phyloP scores from a whole-genome alignment of 148 eudicot species.

The Amaranthus hypochondriacus region DNA sequence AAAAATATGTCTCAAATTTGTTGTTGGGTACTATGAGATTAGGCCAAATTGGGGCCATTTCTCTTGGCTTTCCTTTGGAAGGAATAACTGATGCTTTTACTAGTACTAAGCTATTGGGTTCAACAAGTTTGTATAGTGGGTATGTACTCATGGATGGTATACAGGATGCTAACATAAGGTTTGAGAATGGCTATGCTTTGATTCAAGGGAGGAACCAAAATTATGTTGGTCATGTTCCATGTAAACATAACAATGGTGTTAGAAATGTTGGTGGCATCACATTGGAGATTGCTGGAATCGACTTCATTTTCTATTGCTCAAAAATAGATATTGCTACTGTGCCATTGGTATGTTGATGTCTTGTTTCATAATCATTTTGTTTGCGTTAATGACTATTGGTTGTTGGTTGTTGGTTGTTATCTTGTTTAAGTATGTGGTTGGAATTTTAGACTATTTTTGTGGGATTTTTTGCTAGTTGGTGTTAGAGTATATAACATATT shows the following conservation, averaged over 20 bases:
- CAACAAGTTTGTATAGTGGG: slow-evolving; percentile 39
- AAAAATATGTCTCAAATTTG: slow-evolving; percentile 3
- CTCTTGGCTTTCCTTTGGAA: slow-evolving; percentile 45
- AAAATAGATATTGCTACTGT: slow-evolving; percentile 36
- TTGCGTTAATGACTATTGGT: too few species aligned
- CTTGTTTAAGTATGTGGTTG: neutral
- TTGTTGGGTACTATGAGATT: slow-evolving; percentile 33
- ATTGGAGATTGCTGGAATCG: slow-evolving; percentile 32
- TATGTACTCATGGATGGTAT: slow-evolving; percentile 28
- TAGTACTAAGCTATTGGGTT: slow-evolving; percentile 21
- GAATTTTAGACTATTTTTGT: too few species aligned
- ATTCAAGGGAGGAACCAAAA: slow-evolving; percentile 12
- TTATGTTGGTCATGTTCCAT: slow-evolving; percentile 31
- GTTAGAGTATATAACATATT: too few species aligned
- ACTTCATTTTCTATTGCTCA: slow-evolving; percentile 38
- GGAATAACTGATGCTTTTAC: slow-evolving; percentile 27
- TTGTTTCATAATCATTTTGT: neutral
- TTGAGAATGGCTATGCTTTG: slow-evolving; percentile 21
- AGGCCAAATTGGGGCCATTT: slow-evolving; percentile 33
- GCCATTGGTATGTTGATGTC: slow-evolving; percentile 31
- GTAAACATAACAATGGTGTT: slow-evolving; percentile 27
- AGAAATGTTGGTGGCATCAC: slow-evolving; percentile 11
- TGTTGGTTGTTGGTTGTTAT: neutral
- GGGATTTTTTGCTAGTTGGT: too few species aligned
- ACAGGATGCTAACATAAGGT: slow-evolving; percentile 28